phyloP scores from a whole-genome alignment of 257 asterid species.

The Rubia yunnanensis region DNA sequence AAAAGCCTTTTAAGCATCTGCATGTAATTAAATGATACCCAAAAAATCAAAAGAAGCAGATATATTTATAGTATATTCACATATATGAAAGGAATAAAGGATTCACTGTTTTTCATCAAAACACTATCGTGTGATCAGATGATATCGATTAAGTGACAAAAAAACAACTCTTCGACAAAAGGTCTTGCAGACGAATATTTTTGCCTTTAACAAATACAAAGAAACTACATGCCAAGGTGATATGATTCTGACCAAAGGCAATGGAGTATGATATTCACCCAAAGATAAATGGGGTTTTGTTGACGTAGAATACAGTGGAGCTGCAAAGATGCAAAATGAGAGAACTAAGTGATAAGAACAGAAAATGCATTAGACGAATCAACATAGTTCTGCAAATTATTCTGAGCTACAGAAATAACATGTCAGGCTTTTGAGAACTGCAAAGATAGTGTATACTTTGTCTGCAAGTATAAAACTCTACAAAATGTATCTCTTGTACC shows the following conservation, averaged over 20 bases:
- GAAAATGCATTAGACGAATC: too few relatives aligned
- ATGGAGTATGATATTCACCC: conserved; percentile 9
- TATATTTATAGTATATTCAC: background rate
- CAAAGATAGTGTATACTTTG: background rate
- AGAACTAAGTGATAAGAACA: background rate
- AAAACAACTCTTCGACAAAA: background rate
- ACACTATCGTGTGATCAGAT: background rate
- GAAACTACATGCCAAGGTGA: background rate
- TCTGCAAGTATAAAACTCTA: background rate
- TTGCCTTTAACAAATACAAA: background rate
- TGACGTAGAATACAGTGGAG: conserved; percentile 11
- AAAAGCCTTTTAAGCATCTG: conserved; percentile 24
- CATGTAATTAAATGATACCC: background rate
- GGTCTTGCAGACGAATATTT: background rate
- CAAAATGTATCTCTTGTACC: background rate
- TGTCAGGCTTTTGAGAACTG: background rate
- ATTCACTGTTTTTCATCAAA: background rate
- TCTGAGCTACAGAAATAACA: background rate
- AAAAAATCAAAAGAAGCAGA: background rate
- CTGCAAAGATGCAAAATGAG: conserved; percentile 15
- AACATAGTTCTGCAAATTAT: background rate
- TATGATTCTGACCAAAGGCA: conserved; percentile 21
- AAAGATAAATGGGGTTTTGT: conserved; percentile 3
- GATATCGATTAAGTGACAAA: background rate
- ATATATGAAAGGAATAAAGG: background rate